Evolutionary conservation across 2,329 filamentous ascomycete species (phyloP).

Genomic region (Cladosporium sp.): DNA sequence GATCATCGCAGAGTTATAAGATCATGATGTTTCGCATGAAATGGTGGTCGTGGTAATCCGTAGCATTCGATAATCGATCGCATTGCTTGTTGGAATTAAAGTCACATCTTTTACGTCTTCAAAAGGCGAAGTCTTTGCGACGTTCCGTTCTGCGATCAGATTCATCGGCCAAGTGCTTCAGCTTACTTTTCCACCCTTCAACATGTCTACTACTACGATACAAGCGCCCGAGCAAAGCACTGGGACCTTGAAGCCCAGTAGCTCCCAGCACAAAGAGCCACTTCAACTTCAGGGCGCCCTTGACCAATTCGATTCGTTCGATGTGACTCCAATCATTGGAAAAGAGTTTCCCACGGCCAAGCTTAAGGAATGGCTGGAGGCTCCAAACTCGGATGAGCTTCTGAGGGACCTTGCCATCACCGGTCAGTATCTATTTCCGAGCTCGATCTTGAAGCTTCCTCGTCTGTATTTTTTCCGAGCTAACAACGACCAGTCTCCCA

Average conservation of each 20-base stretch:
- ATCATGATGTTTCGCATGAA: too few species aligned
- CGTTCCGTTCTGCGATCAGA: too few species aligned
- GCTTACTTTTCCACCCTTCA: background rate
- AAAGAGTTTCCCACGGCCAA: slow-evolving; percentile 41
- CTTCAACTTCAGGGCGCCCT: slow-evolving; percentile 38
- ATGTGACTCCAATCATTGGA: slow-evolving; percentile 49
- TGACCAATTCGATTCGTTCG: slow-evolving; percentile 42
- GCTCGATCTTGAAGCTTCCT: background rate
- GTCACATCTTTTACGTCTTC: too few species aligned
- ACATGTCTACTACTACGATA: slow-evolving; percentile 9
- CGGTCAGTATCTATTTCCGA: slow-evolving; percentile 39
- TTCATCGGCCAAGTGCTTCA: too few species aligned
- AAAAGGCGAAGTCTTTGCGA: too few species aligned
- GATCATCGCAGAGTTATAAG: too few species aligned
- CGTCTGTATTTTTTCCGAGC: background rate
- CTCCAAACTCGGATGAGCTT: slow-evolving; percentile 33
- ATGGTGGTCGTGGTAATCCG: too few species aligned
- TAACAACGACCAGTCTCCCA: slow-evolving; percentile 51
- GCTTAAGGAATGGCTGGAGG: slow-evolving; percentile 32
- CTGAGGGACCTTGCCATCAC: slow-evolving; percentile 49
- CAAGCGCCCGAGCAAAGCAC: slow-evolving; percentile 1
- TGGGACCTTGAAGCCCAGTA: background rate
- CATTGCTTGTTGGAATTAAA: too few species aligned
- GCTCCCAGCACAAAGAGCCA: slow-evolving; percentile 16
- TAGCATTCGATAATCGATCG: too few species aligned